Conservation (phyloP, 306 rosid genomes). For the Trifolium dubium region DNA sequence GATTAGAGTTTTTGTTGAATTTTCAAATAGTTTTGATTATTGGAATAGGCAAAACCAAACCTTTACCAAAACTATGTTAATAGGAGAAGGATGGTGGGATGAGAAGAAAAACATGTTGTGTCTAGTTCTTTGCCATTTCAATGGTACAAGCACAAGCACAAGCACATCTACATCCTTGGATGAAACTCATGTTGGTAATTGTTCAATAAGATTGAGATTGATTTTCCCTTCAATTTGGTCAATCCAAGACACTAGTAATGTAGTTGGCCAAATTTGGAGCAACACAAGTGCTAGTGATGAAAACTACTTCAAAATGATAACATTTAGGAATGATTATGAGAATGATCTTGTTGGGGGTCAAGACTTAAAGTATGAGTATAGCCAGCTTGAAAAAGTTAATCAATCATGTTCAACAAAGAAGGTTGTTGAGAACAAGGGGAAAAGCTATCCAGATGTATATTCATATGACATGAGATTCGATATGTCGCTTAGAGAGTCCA, state of each 20-base stretch:
- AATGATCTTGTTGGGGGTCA: background rate
- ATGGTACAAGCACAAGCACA: background rate
- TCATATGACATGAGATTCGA: constrained; percentile 55
- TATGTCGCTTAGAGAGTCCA: constrained; percentile 40
- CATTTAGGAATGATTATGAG: constrained; percentile 28
- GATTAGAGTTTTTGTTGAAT: constrained; percentile 48
- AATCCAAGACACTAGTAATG: constrained; percentile 44
- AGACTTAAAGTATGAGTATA: constrained; percentile 53
- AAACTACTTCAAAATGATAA: constrained; percentile 51
- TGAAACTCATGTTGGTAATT: constrained; percentile 55
- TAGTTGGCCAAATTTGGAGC: constrained; percentile 69
- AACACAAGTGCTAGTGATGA: constrained; percentile 47
- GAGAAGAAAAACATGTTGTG: constrained; percentile 43
- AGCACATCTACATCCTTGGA: background rate
- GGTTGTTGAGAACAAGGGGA: constrained; percentile 2
- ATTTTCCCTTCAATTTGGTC: constrained; percentile 57
- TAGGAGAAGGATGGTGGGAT: constrained; percentile 74
- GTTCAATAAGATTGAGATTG: constrained; percentile 58
- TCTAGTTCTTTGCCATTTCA: constrained; percentile 53
- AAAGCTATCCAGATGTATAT: constrained; percentile 35
- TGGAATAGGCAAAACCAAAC: background rate
- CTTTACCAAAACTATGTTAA: constrained; percentile 46
- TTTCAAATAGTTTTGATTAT: constrained; percentile 22
- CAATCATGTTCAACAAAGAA: constrained; percentile 43
- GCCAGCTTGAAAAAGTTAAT: constrained; percentile 46